Evolutionary conservation across 2,329 filamentous ascomycete species (phyloP).

Genomic region (Phaeoacremonium minimum): DNA sequence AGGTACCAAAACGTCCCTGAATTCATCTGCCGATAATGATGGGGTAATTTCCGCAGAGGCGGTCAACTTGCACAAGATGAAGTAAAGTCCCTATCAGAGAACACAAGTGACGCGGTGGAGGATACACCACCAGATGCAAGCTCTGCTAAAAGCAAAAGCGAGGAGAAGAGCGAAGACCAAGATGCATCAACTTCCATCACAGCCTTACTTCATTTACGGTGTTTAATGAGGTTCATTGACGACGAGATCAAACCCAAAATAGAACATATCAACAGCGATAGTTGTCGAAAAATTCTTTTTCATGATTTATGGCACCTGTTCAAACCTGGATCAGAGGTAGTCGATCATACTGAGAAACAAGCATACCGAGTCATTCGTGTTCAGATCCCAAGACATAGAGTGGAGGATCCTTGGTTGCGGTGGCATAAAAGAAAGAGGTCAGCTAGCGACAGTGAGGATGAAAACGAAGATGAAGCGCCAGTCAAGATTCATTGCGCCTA

Average conservation of each 20-base stretch:
- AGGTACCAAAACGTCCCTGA: no score
- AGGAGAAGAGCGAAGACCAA: no score
- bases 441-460: background rate
- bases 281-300: conserved; percentile 13
- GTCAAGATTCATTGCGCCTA: conserved; percentile 14
- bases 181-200: background rate
- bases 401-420: background rate
- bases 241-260: conserved; percentile 4
- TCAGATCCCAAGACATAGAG: conserved; percentile 4
- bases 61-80: no score
- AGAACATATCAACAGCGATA: conserved; percentile 4
- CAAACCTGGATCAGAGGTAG: conserved; percentile 17
- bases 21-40: no score
- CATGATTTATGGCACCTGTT: conserved; percentile 22
- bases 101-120: background rate
- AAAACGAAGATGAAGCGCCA: conserved; percentile 1
- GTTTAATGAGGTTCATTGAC: conserved; percentile 14
- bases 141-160: background rate
- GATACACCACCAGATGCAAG: background rate
- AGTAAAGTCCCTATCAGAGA: no score
- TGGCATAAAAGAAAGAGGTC: no score
- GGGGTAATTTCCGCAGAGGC: no score
- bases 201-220: conserved; percentile 9
- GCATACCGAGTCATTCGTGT: conserved; percentile 17
- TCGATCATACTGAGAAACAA: conserved; percentile 11